Base-by-base conservation (phyloP, 495 filamentous ascomycete species). In the Trichoderma orchidacearum region DNA sequence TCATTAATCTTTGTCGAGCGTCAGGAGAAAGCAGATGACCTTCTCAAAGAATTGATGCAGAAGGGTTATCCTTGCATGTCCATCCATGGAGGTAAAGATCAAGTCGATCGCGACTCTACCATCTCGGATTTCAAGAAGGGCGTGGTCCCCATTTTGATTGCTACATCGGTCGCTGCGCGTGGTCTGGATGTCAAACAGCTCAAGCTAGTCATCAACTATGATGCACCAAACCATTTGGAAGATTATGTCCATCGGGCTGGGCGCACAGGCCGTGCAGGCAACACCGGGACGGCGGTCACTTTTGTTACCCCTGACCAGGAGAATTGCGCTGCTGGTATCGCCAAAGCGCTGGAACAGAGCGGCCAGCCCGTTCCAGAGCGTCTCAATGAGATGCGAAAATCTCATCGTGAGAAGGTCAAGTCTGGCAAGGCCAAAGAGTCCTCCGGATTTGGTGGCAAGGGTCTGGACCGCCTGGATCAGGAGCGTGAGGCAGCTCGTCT, bases 231-330 rank as follows among this genome's bases (percentile, higher is more conserved):
- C 65, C 94, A 99, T 70, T 73, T 95, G 30, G 94, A 99, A 70
- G 94, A 99, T 65, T 99, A 99, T 64, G 92, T 99, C 9, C 94
- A 99, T 67, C 87, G 94, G 61, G 89, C 87, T 55, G 94, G 94
- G 53, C 83, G 94, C 58, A 99, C 94, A 8, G 94, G 94, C 5
- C 83, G 94, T 69, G 94, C 94, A 28, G 94, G 94, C 28, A 94
- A 95, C 64, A 94, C 80, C 5, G 94, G 94, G 58, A 96, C 89
- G 21, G 94, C 93, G 0, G 87, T 97, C 41, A 97, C 93, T 0
- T 95, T 99, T 68, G 73, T 99, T 54, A 95, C 90, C 1, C 81
- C 87, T 53, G 87, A 94, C 12, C 90, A 99, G 62, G 91, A 93
- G 61, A 85, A 90, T 35, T 96, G 88, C 64, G 83, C 92, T 6